Base-by-base conservation (phyloP, 148 eudicot species). In the Amaranthus cruentus region DNA sequence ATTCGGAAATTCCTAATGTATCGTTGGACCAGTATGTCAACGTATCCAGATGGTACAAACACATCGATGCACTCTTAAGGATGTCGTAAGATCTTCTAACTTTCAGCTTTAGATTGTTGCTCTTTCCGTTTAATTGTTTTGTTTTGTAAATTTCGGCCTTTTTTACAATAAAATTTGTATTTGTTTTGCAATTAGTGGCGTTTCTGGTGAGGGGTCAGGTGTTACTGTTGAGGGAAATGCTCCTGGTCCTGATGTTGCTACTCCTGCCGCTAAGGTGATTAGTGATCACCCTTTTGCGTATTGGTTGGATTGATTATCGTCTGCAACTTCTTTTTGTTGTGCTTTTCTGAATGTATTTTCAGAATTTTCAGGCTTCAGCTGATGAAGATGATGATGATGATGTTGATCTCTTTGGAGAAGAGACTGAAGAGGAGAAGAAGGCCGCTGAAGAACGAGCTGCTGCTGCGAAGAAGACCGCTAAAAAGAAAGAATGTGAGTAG, bases 351-450 rank as follows among this genome's bases (percentile, higher is more conserved):
- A 5, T 62, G 38, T 48, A 9, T 11, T 43, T 28, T 53, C 8
- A 15, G 4, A 0, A 28, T 54, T 51, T 70, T 44, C 77, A 88
- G 97, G 93, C 93, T 44, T 76, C 92, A 44, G 94, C 88, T 75
- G 95, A 75, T 47, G 98, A 87, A 18, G 97, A 91, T 0, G 96
- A 92, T 5, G 97, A 73, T 6, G 87, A 84, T 46, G 98, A 94
- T 81, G 87, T 94, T 13, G 98, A 94, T 80, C 88, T 94, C 53
- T 94, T 94, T 60, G 98, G 98, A 57, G 98, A 94, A 69, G 97
- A 94, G 85, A 94, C 97, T 5, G 97, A 94, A 74, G 98, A 94
- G 88, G 98, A 94, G 82, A 94, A 94, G 91, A 80, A 80, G 55
- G 98, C 96, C 70, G 87, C 97, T 66, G 97, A 89, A 80, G 95